Percentiles rank a stretch among this genome's conserved stretches.
These are phyloP conservation scores for Batkoa obscura DNA, from an alignment of 371 early-diverging fungal genomes.

Conservation along the genomic window DNA sequence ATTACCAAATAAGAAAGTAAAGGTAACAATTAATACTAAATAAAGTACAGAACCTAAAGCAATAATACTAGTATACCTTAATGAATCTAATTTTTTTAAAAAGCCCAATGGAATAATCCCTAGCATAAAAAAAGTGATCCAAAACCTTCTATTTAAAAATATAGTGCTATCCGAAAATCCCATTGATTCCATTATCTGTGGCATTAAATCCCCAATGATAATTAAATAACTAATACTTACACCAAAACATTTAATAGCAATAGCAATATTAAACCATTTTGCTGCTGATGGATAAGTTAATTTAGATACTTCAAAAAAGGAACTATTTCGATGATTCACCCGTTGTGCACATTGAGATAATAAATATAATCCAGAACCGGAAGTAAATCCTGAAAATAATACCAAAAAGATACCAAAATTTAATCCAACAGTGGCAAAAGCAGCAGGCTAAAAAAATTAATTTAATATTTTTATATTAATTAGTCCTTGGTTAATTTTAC, in stretches of 20 bases:
- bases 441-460: conserved; percentile 47
- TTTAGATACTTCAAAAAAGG: conserved; percentile 76
- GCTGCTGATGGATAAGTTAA: conserved; percentile 84
- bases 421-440: conserved; percentile 74
- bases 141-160: conserved; percentile 42
- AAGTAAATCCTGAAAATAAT: conserved; percentile 45
- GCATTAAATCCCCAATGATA: conserved; percentile 89
- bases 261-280: conserved; percentile 83
- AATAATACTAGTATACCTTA: conserved; percentile 84
- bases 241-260: conserved; percentile 99
- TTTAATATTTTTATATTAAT: not conserved
- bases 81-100: conserved; percentile 70
- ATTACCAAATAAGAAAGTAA: conserved; percentile 38
- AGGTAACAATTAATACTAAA: conserved; percentile 70
- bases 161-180: not conserved
- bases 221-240: conserved; percentile 98
- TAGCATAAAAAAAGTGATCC: conserved; percentile 67
- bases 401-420: conserved; percentile 61
- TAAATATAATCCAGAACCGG: conserved; percentile 69
- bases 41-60: conserved; percentile 84
- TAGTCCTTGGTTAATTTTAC: conserved; percentile 16
- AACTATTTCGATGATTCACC: conserved; percentile 54
- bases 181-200: conserved; percentile 31
- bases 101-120: conserved; percentile 62
- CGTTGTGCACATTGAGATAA: conserved; percentile 51